Base-by-base conservation (phyloP, 768 basidiomycete species). In the Macrolepiota dolichaula region DNA sequence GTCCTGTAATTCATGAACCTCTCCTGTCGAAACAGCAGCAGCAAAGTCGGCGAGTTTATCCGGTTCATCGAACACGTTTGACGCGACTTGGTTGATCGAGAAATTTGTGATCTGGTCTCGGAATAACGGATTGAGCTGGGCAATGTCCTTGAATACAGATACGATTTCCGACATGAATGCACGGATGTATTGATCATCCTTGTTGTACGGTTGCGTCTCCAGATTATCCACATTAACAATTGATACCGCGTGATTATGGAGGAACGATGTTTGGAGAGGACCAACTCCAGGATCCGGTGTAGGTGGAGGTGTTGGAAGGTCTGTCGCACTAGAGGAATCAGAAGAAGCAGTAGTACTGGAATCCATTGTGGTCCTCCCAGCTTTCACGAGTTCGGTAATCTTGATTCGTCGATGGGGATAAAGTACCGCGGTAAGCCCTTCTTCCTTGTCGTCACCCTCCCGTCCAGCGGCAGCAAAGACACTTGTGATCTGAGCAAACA, bases 51-150 rank as follows among this genome's bases (percentile, higher is more conserved):
- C 96, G 25, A 98, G 86, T 70, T 95, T 95, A 73, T 97, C 95
- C 0, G 96, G 96, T 69, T 98, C 96, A 69, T 98, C 95, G 67
- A 98, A 98, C 58, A 97, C 91, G 74, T 94, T 97, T 9, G 90
- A 84, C 1, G 94, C 90, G 58, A 93, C 85, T 71, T 96, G 94
- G 71, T 91, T 90, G 74, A 96, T 94, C 15, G 91, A 91, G 73
- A 97, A 97, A 72, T 94, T 94, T 64, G 95, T 94, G 66, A 98
- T 96, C 71, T 98, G 96, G 77, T 98, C 96, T 46, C 96, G 91
- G 88, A 98, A 98, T 65, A 98, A 86, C 1, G 95, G 95, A 73
- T 97, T 96, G 46, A 98, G 83, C 72, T 96, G 93, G 0, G 96
- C 96, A 62, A 98, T 97, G 70, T 98, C 96, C 79, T 98, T 98